Percentiles rank a stretch among this genome's conserved stretches.
Conservation (phyloP, 352 stramenopile species). For the Globisporangium recalcitrans region DNA sequence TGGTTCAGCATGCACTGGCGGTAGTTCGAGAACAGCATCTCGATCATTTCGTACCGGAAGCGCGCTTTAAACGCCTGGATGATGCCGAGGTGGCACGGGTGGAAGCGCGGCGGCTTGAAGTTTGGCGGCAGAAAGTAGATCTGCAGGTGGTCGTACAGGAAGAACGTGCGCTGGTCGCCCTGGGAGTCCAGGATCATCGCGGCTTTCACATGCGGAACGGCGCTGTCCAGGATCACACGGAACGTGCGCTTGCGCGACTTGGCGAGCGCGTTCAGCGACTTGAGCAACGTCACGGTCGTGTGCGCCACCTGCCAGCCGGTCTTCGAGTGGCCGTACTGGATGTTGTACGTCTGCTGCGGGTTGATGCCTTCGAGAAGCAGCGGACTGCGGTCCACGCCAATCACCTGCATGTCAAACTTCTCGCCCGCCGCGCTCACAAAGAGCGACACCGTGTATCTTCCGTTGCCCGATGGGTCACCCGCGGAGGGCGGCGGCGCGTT, state of each 20-base stretch:
- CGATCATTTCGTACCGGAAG: constrained; percentile 74
- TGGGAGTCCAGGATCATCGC: constrained; percentile 84
- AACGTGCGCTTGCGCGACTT: constrained; percentile 73
- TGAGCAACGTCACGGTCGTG: constrained; percentile 75
- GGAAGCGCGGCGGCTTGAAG: constrained; percentile 65
- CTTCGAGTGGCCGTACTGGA: constrained; percentile 80
- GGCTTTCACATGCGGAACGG: constrained; percentile 79
- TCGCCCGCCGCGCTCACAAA: constrained; percentile 74
- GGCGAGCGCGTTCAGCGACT: constrained; percentile 67
- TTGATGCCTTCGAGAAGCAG: constrained; percentile 57
- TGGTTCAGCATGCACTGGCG: constrained; percentile 43
- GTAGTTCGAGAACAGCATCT: constrained; percentile 69
- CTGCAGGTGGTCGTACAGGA: constrained; percentile 77
- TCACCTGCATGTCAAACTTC: constrained; percentile 79
- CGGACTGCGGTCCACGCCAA: constrained; percentile 58
- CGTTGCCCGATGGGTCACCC: constrained; percentile 16
- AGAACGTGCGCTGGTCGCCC: constrained; percentile 83
- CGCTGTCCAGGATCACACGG: constrained; percentile 74
- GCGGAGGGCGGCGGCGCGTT: neutral
- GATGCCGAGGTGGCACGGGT: constrained; percentile 68
- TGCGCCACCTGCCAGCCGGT: constrained; percentile 76
- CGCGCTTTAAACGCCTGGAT: constrained; percentile 78
- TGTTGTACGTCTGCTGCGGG: constrained; percentile 53
- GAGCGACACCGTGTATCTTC: constrained; percentile 68
- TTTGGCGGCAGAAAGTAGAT: constrained; percentile 82